Evolutionary conservation across 1,284 basidiomycete species (phyloP).

Genomic region (Blastosporella zonata): DNA sequence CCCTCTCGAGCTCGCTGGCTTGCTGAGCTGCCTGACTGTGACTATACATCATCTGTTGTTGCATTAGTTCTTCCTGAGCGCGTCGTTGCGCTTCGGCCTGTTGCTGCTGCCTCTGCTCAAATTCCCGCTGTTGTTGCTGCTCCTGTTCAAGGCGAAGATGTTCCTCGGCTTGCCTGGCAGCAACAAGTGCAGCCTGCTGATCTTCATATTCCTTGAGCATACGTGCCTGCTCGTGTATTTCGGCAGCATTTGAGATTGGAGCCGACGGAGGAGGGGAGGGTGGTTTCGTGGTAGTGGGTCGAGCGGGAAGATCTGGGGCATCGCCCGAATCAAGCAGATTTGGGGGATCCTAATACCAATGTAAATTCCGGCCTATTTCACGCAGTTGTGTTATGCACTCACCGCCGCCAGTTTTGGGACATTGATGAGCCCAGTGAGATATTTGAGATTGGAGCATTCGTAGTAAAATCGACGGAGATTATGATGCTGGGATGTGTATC

Average conservation of each 20-base stretch:
- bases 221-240: constrained; percentile 90
- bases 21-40: constrained; percentile 70
- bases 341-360: constrained; percentile 75
- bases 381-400: constrained; percentile 18
- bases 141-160: constrained; percentile 75
- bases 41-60: constrained; percentile 76
- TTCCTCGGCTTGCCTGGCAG: constrained; percentile 84
- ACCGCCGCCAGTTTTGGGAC: constrained; percentile 94
- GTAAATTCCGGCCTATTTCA: constrained; percentile 3
- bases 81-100: constrained; percentile 87
- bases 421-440: constrained; percentile 92
- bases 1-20: constrained; percentile 81
- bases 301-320: constrained; percentile 85
- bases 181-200: constrained; percentile 82
- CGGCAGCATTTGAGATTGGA: constrained; percentile 71
- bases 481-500: constrained; percentile 88
- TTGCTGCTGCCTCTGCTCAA: constrained; percentile 86
- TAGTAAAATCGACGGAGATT: constrained; percentile 95
- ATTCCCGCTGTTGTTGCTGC: constrained; percentile 83
- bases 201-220: constrained; percentile 97
- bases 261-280: constrained; percentile 63
- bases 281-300: constrained; percentile 66
- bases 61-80: constrained; percentile 86
- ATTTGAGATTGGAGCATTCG: constrained; percentile 96
- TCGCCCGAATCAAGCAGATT: constrained; percentile 83